Conservation (phyloP, 176 grass and related monocot species). For the Carex kokanica region DNA sequence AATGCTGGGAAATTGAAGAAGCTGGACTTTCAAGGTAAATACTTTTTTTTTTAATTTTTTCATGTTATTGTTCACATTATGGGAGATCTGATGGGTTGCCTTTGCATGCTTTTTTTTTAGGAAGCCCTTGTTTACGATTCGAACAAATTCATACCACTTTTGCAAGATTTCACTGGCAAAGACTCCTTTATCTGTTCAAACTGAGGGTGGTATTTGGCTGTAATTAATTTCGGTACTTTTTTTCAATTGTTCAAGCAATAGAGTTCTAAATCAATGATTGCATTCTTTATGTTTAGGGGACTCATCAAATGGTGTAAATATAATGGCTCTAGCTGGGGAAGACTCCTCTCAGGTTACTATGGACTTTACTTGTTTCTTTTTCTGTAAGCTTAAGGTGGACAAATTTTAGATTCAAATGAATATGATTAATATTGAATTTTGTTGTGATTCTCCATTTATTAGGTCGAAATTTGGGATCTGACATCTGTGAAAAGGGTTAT, state of each 20-base stretch:
- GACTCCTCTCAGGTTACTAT: conserved; percentile 50
- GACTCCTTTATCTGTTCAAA: conserved; percentile 25
- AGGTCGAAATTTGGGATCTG: conserved; percentile 94
- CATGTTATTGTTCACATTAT: background rate
- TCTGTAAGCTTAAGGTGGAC: background rate
- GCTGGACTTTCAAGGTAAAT: conserved; percentile 68
- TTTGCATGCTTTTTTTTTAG: conserved; percentile 31
- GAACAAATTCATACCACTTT: conserved; percentile 80
- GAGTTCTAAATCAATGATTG: conserved; percentile 10
- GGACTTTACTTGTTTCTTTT: conserved; percentile 15
- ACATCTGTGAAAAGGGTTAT: conserved; percentile 52
- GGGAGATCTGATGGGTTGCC: background rate
- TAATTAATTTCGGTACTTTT: background rate
- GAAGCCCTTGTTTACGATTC: conserved; percentile 64
- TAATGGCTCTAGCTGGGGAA: conserved; percentile 80
- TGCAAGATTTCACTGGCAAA: conserved; percentile 92
- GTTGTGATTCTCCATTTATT: conserved; percentile 22
- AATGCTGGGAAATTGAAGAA: conserved; percentile 91
- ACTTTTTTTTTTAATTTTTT: background rate
- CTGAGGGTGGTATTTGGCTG: background rate
- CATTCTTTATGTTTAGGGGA: conserved; percentile 25
- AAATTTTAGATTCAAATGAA: conserved; percentile 4
- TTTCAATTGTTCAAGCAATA: conserved; percentile 1
- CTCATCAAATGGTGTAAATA: conserved; percentile 35
- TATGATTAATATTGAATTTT: conserved; percentile 21